Evolutionary conservation across 805 yeast genomes (phyloP).

Genomic region (Schizosaccharomyces osmophilus): DNA sequence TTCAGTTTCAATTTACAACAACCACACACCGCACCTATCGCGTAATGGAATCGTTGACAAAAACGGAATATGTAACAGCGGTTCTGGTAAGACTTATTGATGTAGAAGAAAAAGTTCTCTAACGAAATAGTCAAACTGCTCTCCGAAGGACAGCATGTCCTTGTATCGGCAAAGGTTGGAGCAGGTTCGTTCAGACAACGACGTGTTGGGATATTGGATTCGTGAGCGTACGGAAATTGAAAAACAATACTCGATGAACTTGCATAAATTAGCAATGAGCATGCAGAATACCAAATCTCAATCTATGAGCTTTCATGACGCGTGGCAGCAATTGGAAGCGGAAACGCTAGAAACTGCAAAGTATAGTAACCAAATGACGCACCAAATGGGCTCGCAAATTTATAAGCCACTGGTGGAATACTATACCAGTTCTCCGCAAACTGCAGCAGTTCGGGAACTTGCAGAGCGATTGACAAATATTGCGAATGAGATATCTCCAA

Average conservation of each 20-base stretch:
- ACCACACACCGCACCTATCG: neutral
- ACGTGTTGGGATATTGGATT: constrained; percentile 35
- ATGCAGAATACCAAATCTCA: neutral
- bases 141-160: constrained; percentile 36
- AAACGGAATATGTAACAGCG: constrained; percentile 8
- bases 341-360: neutral
- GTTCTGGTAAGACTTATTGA: constrained; percentile 5
- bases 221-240: constrained; percentile 26
- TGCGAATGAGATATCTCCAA: neutral
- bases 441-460: neutral
- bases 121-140: constrained; percentile 14
- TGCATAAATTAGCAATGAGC: constrained; percentile 15
- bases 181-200: constrained; percentile 30
- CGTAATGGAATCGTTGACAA: constrained; percentile 7
- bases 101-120: neutral
- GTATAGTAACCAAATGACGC: neutral
- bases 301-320: neutral
- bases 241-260: constrained; percentile 22
- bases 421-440: neutral
- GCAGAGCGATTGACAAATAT: neutral
- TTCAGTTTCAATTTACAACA: neutral
- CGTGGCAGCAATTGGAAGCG: neutral
- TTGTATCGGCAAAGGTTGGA: constrained; percentile 30
- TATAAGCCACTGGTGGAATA: neutral
- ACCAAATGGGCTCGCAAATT: neutral